Evolutionary conservation across 192 early-diverging fungal genomes (phyloP), one percentile per base, ranked within the genome.

Genomic region (Coemansia sp.): DNA sequence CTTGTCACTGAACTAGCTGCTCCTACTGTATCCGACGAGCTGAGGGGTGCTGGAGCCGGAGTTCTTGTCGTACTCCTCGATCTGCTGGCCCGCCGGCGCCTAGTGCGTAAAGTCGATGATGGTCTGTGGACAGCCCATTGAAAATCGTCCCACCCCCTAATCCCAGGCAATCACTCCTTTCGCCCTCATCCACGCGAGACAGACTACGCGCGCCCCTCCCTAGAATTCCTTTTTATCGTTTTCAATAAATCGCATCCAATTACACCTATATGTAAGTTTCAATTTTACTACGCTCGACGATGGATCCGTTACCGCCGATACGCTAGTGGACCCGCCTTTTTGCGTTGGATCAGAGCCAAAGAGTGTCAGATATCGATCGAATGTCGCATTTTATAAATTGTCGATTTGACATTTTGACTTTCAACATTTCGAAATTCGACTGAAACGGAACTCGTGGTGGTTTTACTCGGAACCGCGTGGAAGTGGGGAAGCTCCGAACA

Each of bases 71-170:
- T 75, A 37, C 67, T 81, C 35, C 64, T 81, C 1, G 78, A 81
- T 34, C 50, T 81, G 21, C 67, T 81, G 33, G 62, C 67, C 7
- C 73, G 78, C 9, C 69, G 73, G 39, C 65, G 70, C 24, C 48
- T 81, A 6, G 24, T 76, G 56, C 79, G 79, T 61, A 64, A 67
- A 9, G 71, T 73, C 5, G 60, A 70, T 1, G 78, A 80, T 21
- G 46, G 36, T 19, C 62, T 76, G 35, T 81, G 79, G 79, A 54
- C 74, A 1, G 79, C 79, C 11, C 78, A 75, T 29, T 80, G 53
- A 17, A 3, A 27, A 51, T 27, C 19, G 44, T 3, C 24, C 10
- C 8, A 3, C 14, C 53, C 53, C 53, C 53, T 54, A 54, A 54
- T 34, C 54, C 54, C 13, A 17, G 5, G 1, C 27, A 17, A 35